Conservation (phyloP, 306 rosid species). For the Cotoneaster glaucophyllus region DNA sequence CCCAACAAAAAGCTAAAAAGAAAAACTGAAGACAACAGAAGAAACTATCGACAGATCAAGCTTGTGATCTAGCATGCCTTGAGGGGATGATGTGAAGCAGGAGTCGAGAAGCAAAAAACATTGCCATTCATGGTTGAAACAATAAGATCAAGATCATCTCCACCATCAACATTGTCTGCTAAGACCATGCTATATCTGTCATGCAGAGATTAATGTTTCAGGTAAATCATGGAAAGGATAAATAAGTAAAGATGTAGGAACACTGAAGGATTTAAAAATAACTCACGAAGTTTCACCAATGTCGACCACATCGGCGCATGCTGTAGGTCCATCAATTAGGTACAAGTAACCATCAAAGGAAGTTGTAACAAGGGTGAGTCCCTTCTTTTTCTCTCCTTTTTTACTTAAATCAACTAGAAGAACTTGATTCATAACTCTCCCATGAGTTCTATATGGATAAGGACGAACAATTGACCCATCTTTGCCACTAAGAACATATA, state of each 20-base stretch:
- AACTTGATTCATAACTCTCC: constrained; percentile 91
- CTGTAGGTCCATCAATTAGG: constrained; percentile 90
- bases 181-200: constrained; percentile 96
- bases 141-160: constrained; percentile 94
- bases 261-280: constrained; percentile 15
- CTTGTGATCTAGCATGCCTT: constrained; percentile 50
- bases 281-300: constrained; percentile 99
- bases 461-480: constrained; percentile 79
- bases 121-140: constrained; percentile 98
- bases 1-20: background rate
- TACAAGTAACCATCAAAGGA: constrained; percentile 95
- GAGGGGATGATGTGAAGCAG: constrained; percentile 87
- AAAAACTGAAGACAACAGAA: background rate
- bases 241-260: constrained; percentile 10
- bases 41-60: constrained; percentile 15
- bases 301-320: constrained; percentile 96
- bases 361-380: constrained; percentile 82
- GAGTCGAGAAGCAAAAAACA: constrained; percentile 92
- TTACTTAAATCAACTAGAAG: constrained; percentile 82
- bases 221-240: constrained; percentile 10
- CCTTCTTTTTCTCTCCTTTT: constrained; percentile 70
- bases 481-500: constrained; percentile 90
- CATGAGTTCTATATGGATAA: constrained; percentile 87
- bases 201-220: constrained; percentile 11
- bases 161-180: constrained; percentile 99